Evolutionary conservation across 495 filamentous ascomycete species (phyloP).

Genomic region (Penicillium tannophilum): DNA sequence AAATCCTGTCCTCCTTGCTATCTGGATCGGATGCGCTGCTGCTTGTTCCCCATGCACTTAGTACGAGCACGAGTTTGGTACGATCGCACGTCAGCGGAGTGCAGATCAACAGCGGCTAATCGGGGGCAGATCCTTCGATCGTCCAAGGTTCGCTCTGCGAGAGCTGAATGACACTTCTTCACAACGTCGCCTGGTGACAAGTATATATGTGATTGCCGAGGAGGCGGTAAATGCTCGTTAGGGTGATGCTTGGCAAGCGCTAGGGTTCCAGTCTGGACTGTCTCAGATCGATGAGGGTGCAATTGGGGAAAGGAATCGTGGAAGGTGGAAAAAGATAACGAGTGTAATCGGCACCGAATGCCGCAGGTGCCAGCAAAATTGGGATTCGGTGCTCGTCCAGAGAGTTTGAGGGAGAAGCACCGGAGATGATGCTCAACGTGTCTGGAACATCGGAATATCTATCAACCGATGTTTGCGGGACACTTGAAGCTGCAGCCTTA

Average conservation of each 20-base stretch:
- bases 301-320: background rate
- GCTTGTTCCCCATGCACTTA: constrained; percentile 26
- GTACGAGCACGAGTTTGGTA: constrained; percentile 1
- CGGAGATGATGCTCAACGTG: constrained; percentile 15
- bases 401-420: constrained; percentile 2
- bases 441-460: constrained; percentile 21
- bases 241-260: constrained; percentile 4
- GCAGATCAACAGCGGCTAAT: constrained; percentile 20
- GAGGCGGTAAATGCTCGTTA: constrained; percentile 5
- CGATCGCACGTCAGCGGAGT: constrained; percentile 12
- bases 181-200: background rate
- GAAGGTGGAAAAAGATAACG: constrained; percentile 40
- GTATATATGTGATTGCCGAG: background rate
- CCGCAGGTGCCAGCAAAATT: constrained; percentile 29
- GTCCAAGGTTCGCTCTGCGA: background rate
- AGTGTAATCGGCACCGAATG: constrained; percentile 63
- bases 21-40: constrained; percentile 14
- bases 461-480: background rate
- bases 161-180: background rate
- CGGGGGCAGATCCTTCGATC: constrained; percentile 9
- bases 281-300: background rate
- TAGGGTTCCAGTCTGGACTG: constrained; percentile 1
- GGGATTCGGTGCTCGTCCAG: constrained; percentile 11
- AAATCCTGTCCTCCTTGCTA: constrained; percentile 27
- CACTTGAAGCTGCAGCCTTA: background rate